Base-by-base conservation (phyloP, 2,329 filamentous ascomycete genomes). In the Clarireedia hainanense region DNA sequence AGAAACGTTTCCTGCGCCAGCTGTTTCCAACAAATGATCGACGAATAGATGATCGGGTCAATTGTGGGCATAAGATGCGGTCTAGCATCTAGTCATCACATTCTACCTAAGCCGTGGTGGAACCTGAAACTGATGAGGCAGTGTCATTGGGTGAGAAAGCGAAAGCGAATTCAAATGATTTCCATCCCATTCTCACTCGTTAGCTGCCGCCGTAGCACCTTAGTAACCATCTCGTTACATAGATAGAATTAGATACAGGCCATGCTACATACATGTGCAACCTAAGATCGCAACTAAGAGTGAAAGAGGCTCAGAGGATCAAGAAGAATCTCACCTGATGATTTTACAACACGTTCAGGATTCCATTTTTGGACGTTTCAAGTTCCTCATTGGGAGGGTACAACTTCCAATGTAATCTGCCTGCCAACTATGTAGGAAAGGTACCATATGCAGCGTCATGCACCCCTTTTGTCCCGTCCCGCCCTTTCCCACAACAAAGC, bases 311-410 rank as follows among this genome's bases (percentile, higher is more conserved):
- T 55, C 52, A 45, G 26, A 50, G 52, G 52, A 50, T 43, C 52
- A 50, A 45, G 34, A 50, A 55, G 20, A 15, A 45, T 55, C 34
- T 50, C 6, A 55, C 52, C 30, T 20, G 47, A 30, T 55, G 47
- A 55, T 46, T 55, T 37, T 47, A 50, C 40, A 36, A 30, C 37
- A 37, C 39, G 48, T 36, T n/a, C 39, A 23, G 20, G 14, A 12
- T 55, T 48, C 47, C 39, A 46, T 50, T 36, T 43, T 55, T 42
- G 52, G 42, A 34, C 34, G 52, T 55, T 55, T 55, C 47, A 50
- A 20, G 26, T 37, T 20, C 52, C 47, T 36, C 34, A 55, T 37
- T 26, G 27, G 52, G 52, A 55, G 50, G 47, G 39, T 39, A 39
- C 17, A 24, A 54, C 36, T 54, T 54, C 24, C 24, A 34, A 42